Evolutionary conservation across 148 eudicot genomes (phyloP).

Genomic region (Cornus florida): DNA sequence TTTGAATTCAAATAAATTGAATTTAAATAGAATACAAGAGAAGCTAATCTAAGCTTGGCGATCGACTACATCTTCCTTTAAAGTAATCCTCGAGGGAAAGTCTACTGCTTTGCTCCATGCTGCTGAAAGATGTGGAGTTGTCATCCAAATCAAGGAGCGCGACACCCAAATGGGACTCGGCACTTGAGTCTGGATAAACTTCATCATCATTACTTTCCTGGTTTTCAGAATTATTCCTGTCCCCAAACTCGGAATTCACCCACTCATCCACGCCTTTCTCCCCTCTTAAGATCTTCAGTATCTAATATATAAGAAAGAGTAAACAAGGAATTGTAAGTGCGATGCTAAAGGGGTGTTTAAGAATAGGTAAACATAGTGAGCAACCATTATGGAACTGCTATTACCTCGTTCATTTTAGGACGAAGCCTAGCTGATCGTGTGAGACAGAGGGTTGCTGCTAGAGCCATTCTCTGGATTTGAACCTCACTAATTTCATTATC

Average conservation of each 20-base stretch:
- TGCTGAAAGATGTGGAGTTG: conserved; percentile 51
- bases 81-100: conserved; percentile 58
- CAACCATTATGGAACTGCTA: not conserved
- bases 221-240: conserved; percentile 27
- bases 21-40: not conserved
- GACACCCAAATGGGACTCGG: conserved; percentile 59
- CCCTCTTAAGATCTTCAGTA: conserved; percentile 62
- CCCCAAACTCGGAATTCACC: conserved; percentile 29
- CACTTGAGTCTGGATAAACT: conserved; percentile 57
- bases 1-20: not conserved
- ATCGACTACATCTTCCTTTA: conserved; percentile 54
- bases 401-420: conserved; percentile 82
- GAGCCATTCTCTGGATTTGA: conserved; percentile 72
- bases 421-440: conserved; percentile 80
- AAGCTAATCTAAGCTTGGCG: conserved; percentile 51
- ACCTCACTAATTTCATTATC: conserved; percentile 39
- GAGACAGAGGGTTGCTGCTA: conserved; percentile 83
- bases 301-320: conserved; percentile 25
- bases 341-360: not conserved
- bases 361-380: too few species aligned
- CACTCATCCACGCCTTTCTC: conserved; percentile 45
- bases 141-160: conserved; percentile 69
- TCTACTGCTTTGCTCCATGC: conserved; percentile 46
- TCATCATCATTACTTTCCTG: conserved; percentile 60
- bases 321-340: not conserved